Base-by-base conservation (phyloP, 345 rosid genomes). In the Stellera chamaejasme region DNA sequence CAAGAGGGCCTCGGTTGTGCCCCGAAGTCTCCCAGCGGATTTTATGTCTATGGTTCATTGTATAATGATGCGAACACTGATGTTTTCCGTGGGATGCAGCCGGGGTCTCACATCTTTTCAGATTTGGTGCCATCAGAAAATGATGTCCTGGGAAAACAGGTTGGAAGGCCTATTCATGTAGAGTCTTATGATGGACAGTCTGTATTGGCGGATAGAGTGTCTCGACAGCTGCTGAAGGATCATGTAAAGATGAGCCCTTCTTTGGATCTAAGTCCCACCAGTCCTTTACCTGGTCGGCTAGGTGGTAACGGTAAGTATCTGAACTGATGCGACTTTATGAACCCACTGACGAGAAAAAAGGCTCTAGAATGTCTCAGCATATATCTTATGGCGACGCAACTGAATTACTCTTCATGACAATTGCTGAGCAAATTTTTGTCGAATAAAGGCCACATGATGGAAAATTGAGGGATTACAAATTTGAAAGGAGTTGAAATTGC, bases 211-310 rank as follows among this genome's bases (percentile, higher is more conserved):
- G 82, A 76, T 55, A 70, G 82, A 2, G 88, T 82, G 27, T 72
- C 84, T 61, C 74, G 66, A 51, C 88, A 74, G 63, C 76, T 85
- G 48, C 59, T 73, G 57, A 68, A 70, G 72, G 84, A 82, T 68
- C 78, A 67, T 27, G 69, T 58, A 52, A 70, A 67, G 63, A 61
- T 66, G 65, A 63, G 53, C 52, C 74, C 75, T 9, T 56, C 78
- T 45, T 62, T 82, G 45, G 80, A 79, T 64, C 75, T 79, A 13
- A 76, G 82, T 59, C 79, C 75, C 43, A 68, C 55, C 48, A 54
- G 80, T 54, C 67, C 75, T 50, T 68, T 68, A 52, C 80, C 68
- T n/a, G 49, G 62, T 55, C 56, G 73, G 56, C 61, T 54, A 26
- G 53, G 61, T 42, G 78, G 76, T 43, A 55, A 32, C 32, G 78